phyloP scores from a whole-genome alignment of 2,329 filamentous ascomycete genomes.

The Aspergillus unguis region DNA sequence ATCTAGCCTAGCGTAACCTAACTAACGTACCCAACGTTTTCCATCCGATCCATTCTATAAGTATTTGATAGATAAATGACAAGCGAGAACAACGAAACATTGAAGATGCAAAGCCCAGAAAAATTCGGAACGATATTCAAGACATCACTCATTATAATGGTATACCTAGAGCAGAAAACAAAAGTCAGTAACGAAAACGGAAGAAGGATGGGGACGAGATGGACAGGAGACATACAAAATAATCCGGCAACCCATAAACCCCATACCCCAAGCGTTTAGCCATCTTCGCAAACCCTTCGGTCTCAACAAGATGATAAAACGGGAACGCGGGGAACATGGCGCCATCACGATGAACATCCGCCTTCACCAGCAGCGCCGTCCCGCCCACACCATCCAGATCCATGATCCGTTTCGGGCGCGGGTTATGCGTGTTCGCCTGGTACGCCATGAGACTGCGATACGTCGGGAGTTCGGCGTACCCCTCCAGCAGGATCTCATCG shows the following conservation, averaged over 20 bases:
- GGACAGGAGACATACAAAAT: conserved; percentile 65
- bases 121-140: background rate
- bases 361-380: conserved; percentile 88
- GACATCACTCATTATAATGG: conserved; percentile 73
- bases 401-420: conserved; percentile 62
- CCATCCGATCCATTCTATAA: background rate
- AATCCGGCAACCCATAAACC: conserved; percentile 87
- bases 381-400: conserved; percentile 90
- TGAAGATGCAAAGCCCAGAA: background rate
- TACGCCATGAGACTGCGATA: conserved; percentile 90
- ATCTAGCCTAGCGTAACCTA: background rate
- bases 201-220: background rate
- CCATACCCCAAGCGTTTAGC: conserved; percentile 82
- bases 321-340: conserved; percentile 98
- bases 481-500: conserved; percentile 90
- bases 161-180: conserved; percentile 61
- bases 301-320: conserved; percentile 97
- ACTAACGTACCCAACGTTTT: background rate
- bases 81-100: background rate
- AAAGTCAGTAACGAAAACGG: background rate
- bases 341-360: conserved; percentile 92
- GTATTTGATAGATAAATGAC: background rate
- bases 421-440: conserved; percentile 56
- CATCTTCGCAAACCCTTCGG: conserved; percentile 98
- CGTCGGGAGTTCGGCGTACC: conserved; percentile 88